phyloP scores from a whole-genome alignment of 129 eudicot genomes.

The Flaveria ramosissima region DNA sequence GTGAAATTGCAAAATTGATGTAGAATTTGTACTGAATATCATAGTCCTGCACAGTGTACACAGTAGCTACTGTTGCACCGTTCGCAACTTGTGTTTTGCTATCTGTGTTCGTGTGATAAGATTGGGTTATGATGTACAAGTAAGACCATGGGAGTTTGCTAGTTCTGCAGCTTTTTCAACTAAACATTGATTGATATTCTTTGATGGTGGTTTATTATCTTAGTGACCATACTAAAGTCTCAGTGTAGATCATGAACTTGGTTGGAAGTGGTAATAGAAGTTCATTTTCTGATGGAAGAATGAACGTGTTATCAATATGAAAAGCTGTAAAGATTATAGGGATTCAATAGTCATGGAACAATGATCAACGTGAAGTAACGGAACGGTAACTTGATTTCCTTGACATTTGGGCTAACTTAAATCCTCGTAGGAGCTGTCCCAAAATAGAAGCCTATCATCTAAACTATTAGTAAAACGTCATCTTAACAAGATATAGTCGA shows the following conservation, averaged over 20 bases:
- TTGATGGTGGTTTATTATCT: not conserved
- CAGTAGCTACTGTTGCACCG: no score
- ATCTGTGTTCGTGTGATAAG: not conserved
- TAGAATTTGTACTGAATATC: not conserved
- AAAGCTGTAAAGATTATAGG: not conserved
- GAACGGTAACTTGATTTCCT: constrained; percentile 11
- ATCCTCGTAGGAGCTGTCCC: not conserved
- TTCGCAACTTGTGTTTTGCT: no score
- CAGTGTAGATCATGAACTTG: not conserved
- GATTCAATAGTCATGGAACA: not conserved
- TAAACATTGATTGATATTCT: not conserved
- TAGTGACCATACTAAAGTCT: no score
- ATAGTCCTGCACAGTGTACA: no score
- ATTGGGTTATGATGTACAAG: not conserved
- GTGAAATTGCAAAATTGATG: constrained; percentile 1
- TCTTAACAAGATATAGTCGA: not conserved
- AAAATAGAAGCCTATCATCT: no score
- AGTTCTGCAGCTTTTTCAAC: not conserved
- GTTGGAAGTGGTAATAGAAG: not conserved
- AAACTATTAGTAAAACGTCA: not conserved
- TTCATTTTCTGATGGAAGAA: not conserved
- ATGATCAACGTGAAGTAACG: not conserved
- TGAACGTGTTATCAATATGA: constrained; percentile 3
- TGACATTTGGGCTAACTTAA: not conserved
- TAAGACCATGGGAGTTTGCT: not conserved